These are phyloP conservation scores for Penicillium sp. DNA, from an alignment of 2,329 filamentous ascomycete genomes.

Conservation along the genomic window DNA sequence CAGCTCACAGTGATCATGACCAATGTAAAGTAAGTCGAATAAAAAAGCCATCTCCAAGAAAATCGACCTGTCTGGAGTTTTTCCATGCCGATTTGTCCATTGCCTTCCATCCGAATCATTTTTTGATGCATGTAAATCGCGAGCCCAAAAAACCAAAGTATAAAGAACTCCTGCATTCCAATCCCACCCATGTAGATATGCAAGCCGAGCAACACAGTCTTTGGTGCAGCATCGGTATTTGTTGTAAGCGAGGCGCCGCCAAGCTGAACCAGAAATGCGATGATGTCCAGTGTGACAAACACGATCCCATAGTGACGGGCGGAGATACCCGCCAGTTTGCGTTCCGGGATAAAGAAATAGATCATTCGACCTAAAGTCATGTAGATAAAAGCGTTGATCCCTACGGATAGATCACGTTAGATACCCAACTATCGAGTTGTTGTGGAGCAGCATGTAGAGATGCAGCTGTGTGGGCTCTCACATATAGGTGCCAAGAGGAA, in stretches of 20 bases:
- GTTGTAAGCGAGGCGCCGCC: slow-evolving; percentile 41
- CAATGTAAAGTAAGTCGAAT: slow-evolving; percentile 44
- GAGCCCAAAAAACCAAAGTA: slow-evolving; percentile 49
- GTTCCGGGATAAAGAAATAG: slow-evolving; percentile 38
- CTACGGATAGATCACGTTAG: slow-evolving; percentile 8
- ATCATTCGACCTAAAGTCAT: slow-evolving; percentile 45
- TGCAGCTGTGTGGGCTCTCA: slow-evolving; percentile 10
- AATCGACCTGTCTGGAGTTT: slow-evolving; percentile 10
- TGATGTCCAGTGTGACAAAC: slow-evolving; percentile 49
- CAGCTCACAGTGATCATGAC: slow-evolving; percentile 43
- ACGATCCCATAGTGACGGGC: slow-evolving; percentile 41
- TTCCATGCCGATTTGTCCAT: slow-evolving; percentile 28
- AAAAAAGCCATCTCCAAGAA: slow-evolving; percentile 33
- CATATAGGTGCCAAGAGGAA: slow-evolving; percentile 47
- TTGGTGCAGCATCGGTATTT: slow-evolving; percentile 22
- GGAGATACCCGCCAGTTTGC: slow-evolving; percentile 38
- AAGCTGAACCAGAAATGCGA: slow-evolving; percentile 49
- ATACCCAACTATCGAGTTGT: neutral
- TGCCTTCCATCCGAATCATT: slow-evolving; percentile 26
- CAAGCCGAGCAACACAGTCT: slow-evolving; percentile 39
- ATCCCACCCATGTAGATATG: slow-evolving; percentile 59
- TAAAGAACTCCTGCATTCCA: slow-evolving; percentile 54
- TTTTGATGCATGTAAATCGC: slow-evolving; percentile 41
- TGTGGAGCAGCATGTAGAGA: neutral
- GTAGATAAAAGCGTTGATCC: slow-evolving; percentile 52